Conservation (phyloP, 2,329 filamentous ascomycete genomes). For the Chrysosporium keratinophilum region DNA sequence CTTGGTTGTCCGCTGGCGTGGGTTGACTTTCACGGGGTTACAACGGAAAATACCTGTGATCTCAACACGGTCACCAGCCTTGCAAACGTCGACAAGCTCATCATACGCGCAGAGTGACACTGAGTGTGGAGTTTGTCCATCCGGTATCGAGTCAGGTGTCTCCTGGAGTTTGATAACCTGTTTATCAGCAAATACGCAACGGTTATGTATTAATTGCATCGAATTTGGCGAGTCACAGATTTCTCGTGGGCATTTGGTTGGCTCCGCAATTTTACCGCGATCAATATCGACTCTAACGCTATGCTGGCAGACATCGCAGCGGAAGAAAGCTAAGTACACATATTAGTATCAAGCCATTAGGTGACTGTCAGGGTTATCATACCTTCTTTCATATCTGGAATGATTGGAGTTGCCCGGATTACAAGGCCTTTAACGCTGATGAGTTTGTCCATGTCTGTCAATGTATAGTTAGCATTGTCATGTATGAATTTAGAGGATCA, state of each 20-base stretch:
- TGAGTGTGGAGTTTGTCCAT: slow-evolving; percentile 93
- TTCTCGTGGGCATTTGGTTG: slow-evolving; percentile 73
- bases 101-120: slow-evolving; percentile 95
- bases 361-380: slow-evolving; percentile 16
- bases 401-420: slow-evolving; percentile 89
- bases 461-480: slow-evolving; percentile 20
- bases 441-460: slow-evolving; percentile 80
- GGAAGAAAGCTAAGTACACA: slow-evolving; percentile 66
- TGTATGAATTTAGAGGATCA: neutral
- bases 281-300: slow-evolving; percentile 85
- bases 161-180: slow-evolving; percentile 98
- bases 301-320: slow-evolving; percentile 85
- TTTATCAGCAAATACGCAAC: slow-evolving; percentile 89
- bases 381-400: slow-evolving; percentile 94
- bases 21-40: slow-evolving; percentile 87
- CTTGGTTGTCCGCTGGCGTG: slow-evolving; percentile 83
- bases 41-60: slow-evolving; percentile 96
- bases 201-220: slow-evolving; percentile 97
- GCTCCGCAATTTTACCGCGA: slow-evolving; percentile 90
- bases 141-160: slow-evolving; percentile 86
- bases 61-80: slow-evolving; percentile 90
- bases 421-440: slow-evolving; percentile 92
- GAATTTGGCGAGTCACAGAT: slow-evolving; percentile 81
- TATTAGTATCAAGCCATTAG: slow-evolving; percentile 9
- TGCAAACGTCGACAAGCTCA: slow-evolving; percentile 93